These are phyloP conservation scores for Lizonia empirigonia DNA, from an alignment of 2,329 filamentous ascomycete species.

Conservation along the genomic window DNA sequence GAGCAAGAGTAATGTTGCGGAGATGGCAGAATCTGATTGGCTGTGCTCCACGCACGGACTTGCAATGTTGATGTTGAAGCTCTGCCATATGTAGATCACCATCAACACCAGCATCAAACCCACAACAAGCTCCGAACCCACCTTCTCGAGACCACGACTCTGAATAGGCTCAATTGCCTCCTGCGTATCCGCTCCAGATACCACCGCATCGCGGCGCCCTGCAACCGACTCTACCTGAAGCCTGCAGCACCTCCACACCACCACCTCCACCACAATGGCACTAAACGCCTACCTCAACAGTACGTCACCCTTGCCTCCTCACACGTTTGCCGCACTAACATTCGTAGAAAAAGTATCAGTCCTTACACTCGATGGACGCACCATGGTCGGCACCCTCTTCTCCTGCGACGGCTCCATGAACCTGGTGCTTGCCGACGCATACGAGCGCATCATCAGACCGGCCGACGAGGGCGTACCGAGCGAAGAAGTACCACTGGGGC, in stretches of 20 bases:
- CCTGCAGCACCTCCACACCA: background rate
- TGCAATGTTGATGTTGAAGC: constrained; percentile 5
- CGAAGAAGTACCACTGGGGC: constrained; percentile 78
- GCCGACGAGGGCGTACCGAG: constrained; percentile 82
- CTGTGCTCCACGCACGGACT: background rate
- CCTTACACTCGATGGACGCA: constrained; percentile 90
- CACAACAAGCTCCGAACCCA: background rate
- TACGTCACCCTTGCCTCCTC: constrained; percentile 20
- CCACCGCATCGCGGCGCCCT: background rate
- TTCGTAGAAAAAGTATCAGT: constrained; percentile 83
- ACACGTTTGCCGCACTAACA: constrained; percentile 14
- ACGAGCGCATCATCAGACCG: constrained; percentile 89
- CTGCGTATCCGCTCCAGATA: background rate
- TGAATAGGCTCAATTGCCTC: background rate
- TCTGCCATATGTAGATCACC: background rate
- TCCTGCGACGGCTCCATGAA: constrained; percentile 93
- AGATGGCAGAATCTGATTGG: constrained; percentile 5
- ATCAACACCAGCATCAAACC: background rate
- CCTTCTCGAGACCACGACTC: background rate
- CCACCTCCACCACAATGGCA: constrained; percentile 40
- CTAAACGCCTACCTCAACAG: constrained; percentile 53
- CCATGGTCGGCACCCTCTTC: constrained; percentile 73
- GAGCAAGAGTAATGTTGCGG: background rate
- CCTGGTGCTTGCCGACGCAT: constrained; percentile 79
- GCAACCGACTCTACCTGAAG: background rate